Percentiles rank a stretch among this genome's conserved stretches.
Conservation (phyloP, 805 yeast species). For the Kuraishia hungarica region DNA sequence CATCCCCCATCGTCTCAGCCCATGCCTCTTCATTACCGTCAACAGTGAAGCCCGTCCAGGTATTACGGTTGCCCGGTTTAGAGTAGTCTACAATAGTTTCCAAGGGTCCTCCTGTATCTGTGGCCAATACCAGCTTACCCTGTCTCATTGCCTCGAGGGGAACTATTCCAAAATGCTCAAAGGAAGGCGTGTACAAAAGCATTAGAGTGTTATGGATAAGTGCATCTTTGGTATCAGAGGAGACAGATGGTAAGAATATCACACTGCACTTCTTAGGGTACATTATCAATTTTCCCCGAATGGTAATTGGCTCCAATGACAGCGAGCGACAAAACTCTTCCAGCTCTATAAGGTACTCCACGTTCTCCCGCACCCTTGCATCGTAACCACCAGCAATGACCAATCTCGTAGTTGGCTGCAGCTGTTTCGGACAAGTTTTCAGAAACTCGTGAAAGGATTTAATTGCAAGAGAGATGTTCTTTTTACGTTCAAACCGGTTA, state of each 20-base stretch:
- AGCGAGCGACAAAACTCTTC: slow-evolving; percentile 35
- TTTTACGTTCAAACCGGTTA: slow-evolving; percentile 84
- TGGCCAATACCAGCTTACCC: slow-evolving; percentile 79
- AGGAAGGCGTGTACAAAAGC: slow-evolving; percentile 80
- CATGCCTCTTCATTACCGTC: slow-evolving; percentile 41
- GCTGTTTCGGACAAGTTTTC: slow-evolving; percentile 14
- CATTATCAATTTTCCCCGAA: slow-evolving; percentile 28
- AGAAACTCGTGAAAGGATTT: slow-evolving; percentile 47
- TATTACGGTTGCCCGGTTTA: neutral
- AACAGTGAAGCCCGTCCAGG: slow-evolving; percentile 56
- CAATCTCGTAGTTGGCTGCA: slow-evolving; percentile 30
- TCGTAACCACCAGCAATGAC: slow-evolving; percentile 93
- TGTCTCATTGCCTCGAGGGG: slow-evolving; percentile 91
- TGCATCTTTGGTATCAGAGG: slow-evolving; percentile 53
- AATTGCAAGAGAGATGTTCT: slow-evolving; percentile 74
- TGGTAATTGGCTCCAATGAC: slow-evolving; percentile 35
- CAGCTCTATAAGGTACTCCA: slow-evolving; percentile 57
- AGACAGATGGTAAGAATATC: slow-evolving; percentile 74
- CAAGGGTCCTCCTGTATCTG: slow-evolving; percentile 85
- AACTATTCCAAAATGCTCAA: slow-evolving; percentile 96
- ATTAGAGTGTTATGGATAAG: slow-evolving; percentile 50
- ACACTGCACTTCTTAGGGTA: slow-evolving; percentile 25
- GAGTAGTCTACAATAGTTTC: slow-evolving; percentile 52
- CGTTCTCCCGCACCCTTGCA: slow-evolving; percentile 64
- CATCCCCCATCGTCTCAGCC: slow-evolving; percentile 40